Evolutionary conservation across 2,329 filamentous ascomycete species (phyloP).

Genomic region (Zymoseptoria pseudotritici): DNA sequence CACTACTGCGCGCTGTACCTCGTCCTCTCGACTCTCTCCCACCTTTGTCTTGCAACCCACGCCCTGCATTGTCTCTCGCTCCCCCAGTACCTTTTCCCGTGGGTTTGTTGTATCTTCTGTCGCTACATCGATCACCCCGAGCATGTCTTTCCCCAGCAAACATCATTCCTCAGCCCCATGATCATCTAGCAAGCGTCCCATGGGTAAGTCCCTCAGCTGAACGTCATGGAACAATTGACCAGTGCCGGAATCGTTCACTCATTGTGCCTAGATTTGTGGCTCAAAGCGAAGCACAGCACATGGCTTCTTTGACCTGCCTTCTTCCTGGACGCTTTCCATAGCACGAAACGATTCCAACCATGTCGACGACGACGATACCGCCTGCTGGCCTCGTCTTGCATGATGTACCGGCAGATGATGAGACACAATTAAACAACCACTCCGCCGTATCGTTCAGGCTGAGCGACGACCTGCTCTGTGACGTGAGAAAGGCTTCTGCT

Average conservation of each 20-base stretch:
- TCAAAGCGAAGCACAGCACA: slow-evolving; percentile 15
- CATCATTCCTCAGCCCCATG: not conserved
- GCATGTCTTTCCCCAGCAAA: not conserved
- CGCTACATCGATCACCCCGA: not conserved
- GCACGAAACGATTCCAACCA: slow-evolving; percentile 5
- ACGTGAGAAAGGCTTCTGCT: slow-evolving; percentile 26
- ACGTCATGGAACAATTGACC: not conserved
- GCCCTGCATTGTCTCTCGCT: not conserved
- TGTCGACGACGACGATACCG: slow-evolving; percentile 15
- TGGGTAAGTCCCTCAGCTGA: not conserved
- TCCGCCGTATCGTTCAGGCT: slow-evolving; percentile 28
- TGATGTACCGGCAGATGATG: slow-evolving; percentile 15
- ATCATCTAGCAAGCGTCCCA: not conserved
- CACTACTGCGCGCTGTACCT: not conserved
- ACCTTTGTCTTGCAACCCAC: not conserved
- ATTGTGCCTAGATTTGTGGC: slow-evolving; percentile 17
- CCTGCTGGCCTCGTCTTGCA: slow-evolving; percentile 23
- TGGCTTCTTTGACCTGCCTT: slow-evolving; percentile 14
- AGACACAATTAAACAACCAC: slow-evolving; percentile 12
- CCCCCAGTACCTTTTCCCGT: not conserved
- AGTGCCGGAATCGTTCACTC: slow-evolving; percentile 4
- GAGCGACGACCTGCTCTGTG: slow-evolving; percentile 25
- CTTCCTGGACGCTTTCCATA: slow-evolving; percentile 4
- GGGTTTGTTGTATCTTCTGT: not conserved
- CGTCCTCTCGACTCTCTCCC: not conserved